Base-by-base conservation (phyloP, 2,329 filamentous ascomycete species). In the Alternaria arborescens region DNA sequence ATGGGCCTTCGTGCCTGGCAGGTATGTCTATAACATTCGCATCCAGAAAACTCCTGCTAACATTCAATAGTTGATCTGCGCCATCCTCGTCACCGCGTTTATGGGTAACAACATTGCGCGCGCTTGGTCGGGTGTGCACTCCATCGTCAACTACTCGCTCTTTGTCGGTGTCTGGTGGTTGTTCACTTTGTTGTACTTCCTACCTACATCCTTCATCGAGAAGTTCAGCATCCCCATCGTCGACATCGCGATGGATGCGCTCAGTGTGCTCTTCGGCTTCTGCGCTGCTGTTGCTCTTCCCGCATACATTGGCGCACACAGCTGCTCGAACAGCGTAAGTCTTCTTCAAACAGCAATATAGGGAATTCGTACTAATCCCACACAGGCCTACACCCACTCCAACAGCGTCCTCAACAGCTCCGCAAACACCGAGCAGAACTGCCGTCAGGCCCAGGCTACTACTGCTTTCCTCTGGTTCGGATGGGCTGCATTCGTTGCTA, bases 391-490 rank as follows among this genome's bases (percentile, higher is more conserved):
- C 69, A 80, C 80, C 43, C 44, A 55, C n/a, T 67, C 68, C 70
- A 84, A 85, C 77, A 85, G 83, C 80, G 87, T 91, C 74, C 89
- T 84, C 26, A 90, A 85, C 75, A 89, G 89, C 58, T 88, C 88
- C 46, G 61, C 66, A 62, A 75, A 89, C 77, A 82, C 84, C 61
- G 77, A 82, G 75, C 88, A 89, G 81, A 86, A 90, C 66, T 94
- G 91, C 81, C 88, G 87, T 64, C 88, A 92, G 80, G 86, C 92
- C 16, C 91, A 94, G 81, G 91, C 91, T 38, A 86, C 86, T 64
- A 87, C 86, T 34, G 90, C 87, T 38, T 94, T 94, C 81, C 84
- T 92, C 80, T 94, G 90, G 90, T 93, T 94, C 80, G 85, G 92
- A 50, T 92, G 89, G 76, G 84, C 81, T 40, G 82, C 85, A 26